Conservation (phyloP, 257 asterid species). For the Solanum verrucosum region DNA sequence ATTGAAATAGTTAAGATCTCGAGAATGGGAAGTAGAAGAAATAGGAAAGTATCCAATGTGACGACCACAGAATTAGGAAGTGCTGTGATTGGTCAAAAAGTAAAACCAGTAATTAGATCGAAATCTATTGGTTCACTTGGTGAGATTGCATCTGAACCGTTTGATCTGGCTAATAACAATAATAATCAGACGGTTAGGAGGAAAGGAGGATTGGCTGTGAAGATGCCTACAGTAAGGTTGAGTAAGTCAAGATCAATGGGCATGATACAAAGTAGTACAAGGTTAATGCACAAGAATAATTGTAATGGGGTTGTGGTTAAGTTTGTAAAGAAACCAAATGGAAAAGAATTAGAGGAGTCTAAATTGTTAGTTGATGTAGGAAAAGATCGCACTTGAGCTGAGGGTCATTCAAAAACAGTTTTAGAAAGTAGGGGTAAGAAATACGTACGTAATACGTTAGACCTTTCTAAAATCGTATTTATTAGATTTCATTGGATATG, state of each 20-base stretch:
- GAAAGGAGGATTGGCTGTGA: constrained; percentile 41
- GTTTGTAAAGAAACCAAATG: constrained; percentile 8
- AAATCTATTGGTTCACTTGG: constrained; percentile 55
- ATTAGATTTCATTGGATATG: fast-evolving
- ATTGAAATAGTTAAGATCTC: constrained; percentile 25
- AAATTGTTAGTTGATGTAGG: constrained; percentile 29
- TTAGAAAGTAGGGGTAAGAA: too few relatives aligned
- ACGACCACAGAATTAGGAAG: constrained; percentile 3
- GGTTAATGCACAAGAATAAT: constrained; percentile 10
- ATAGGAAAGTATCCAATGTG: constrained; percentile 52
- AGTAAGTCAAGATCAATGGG: constrained; percentile 70
- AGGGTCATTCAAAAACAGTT: neutral
- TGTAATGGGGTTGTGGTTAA: constrained; percentile 2
- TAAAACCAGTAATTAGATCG: constrained; percentile 24
- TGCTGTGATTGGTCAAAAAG: constrained; percentile 13
- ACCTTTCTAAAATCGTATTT: neutral
- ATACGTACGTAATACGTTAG: fast-evolving
- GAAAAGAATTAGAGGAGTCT: constrained; percentile 35
- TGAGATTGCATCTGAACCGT: constrained; percentile 34
- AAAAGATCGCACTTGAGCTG: neutral
- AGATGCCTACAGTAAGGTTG: constrained; percentile 41
- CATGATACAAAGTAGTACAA: constrained; percentile 30
- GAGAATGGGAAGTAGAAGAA: constrained; percentile 31
- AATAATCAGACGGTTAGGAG: constrained; percentile 3
- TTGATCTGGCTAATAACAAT: constrained; percentile 8